phyloP scores from a whole-genome alignment of 306 rosid species.

The Castanea sativa region DNA sequence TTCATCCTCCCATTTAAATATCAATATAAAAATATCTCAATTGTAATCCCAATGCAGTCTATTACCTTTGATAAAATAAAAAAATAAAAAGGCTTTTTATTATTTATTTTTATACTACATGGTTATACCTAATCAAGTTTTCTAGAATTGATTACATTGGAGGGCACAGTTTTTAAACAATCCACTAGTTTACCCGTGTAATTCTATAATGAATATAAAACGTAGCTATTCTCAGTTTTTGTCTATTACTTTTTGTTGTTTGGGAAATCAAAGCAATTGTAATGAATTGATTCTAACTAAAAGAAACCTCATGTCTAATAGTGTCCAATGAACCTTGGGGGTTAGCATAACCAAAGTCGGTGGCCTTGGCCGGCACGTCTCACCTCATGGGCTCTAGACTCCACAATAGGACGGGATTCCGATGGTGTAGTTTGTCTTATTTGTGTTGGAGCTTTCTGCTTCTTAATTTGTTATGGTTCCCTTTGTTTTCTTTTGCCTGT shows the following conservation, averaged over 20 bases:
- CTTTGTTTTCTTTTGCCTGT: background rate
- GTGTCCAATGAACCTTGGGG: background rate
- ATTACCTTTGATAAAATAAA: no score
- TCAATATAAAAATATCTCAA: no score
- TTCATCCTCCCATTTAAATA: no score
- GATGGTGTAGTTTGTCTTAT: background rate
- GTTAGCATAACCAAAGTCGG: background rate
- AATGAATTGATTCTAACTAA: background rate
- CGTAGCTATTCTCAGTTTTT: background rate
- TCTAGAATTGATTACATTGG: no score
- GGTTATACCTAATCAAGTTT: no score
- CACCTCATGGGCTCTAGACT: background rate
- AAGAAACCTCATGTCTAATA: background rate
- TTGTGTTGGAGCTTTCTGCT: slow-evolving; percentile 1
- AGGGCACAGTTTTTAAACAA: no score
- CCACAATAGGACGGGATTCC: background rate
- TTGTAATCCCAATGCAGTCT: no score
- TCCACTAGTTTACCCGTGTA: background rate
- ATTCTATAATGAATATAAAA: background rate
- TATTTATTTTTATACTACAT: no score
- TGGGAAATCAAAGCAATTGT: background rate
- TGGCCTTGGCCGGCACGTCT: background rate
- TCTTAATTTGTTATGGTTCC: background rate
- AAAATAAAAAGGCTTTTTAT: no score
- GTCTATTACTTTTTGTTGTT: background rate